Base-by-base conservation (phyloP, 192 early-diverging fungal genomes). In the Jimgerdemannia lactiflua region DNA sequence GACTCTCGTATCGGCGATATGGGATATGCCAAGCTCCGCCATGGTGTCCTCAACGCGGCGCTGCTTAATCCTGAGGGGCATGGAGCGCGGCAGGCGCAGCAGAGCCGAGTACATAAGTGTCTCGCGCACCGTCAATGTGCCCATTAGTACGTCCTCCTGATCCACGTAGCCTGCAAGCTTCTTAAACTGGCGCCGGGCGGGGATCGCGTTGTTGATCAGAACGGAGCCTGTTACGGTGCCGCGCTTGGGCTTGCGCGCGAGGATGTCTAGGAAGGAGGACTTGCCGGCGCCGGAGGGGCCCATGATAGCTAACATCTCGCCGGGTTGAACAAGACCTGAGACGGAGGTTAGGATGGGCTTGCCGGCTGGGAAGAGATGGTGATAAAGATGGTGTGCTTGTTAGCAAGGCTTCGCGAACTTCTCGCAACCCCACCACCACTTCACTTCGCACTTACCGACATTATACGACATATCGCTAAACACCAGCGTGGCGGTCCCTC, bases 51-150 rank as follows among this genome's bases (percentile, higher is more conserved):
- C 70, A 1, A 91, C 88, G 4, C 90, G 81, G 10, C 70, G 71
- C 39, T 80, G 66, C 76, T 91, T 91, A 4, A 70, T 76, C 65
- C 83, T 77, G n/a, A 75, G 54, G 1, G 81, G 74, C 83, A 90
- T 83, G 66, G 79, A 71, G 69, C 87, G n/a, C 64, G 89, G 91
- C 65, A 94, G 79, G 8, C 94, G 84, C 42, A 95, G 86, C 65
- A 91, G 74, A 9, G 94, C 94, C 0, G 92, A 91, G 81, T 90
- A 94, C 78, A 91, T 84, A 43, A 98, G 90, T 3, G 96, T 94
- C 76, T 98, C 96, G 71, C 92, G 89, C 7, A 98, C 96, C 1
- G 96, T 98, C 75, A 95, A 79, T 42, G 95, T 96, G 9, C 89
- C 86, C 85, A 93, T 91, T 67, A 96, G 80, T 20, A 90, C 90